Percentiles rank a stretch among this genome's conserved stretches.
Evolutionary conservation across 768 basidiomycete genomes (phyloP).

Genomic region (Agaricus blazei): DNA sequence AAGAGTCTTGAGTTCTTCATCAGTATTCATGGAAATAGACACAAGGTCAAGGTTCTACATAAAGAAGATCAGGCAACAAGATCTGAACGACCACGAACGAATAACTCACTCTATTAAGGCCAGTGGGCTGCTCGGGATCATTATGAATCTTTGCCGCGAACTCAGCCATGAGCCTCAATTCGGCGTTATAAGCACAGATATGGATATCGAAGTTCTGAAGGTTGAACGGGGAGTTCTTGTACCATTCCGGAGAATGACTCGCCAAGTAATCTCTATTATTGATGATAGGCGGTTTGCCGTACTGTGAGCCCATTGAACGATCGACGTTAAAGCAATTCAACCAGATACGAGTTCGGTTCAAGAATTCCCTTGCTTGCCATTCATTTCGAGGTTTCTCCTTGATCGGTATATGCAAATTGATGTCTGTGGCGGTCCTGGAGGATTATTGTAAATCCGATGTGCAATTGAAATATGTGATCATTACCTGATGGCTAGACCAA

Average conservation of each 20-base stretch:
- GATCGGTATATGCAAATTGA: constrained; percentile 79
- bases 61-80: not conserved
- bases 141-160: constrained; percentile 67
- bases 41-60: constrained; percentile 60
- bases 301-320: constrained; percentile 81
- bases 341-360: constrained; percentile 89
- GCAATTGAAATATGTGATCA: constrained; percentile 6
- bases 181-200: constrained; percentile 70
- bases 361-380: constrained; percentile 76
- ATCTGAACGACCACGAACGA: not conserved
- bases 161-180: constrained; percentile 56
- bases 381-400: constrained; percentile 75
- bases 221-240: constrained; percentile 62
- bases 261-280: constrained; percentile 73
- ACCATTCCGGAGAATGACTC: constrained; percentile 66
- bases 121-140: constrained; percentile 68
- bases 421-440: constrained; percentile 76
- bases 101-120: constrained; percentile 61
- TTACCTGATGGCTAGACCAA: constrained; percentile 84
- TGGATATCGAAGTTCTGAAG: constrained; percentile 77
- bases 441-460: constrained; percentile 4
- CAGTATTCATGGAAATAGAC: constrained; percentile 56
- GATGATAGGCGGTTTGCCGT: constrained; percentile 84
- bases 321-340: constrained; percentile 89
- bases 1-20: constrained; percentile 60